phyloP scores from a whole-genome alignment of 805 yeast genomes.

The Cyberlindnera sargentensis region DNA sequence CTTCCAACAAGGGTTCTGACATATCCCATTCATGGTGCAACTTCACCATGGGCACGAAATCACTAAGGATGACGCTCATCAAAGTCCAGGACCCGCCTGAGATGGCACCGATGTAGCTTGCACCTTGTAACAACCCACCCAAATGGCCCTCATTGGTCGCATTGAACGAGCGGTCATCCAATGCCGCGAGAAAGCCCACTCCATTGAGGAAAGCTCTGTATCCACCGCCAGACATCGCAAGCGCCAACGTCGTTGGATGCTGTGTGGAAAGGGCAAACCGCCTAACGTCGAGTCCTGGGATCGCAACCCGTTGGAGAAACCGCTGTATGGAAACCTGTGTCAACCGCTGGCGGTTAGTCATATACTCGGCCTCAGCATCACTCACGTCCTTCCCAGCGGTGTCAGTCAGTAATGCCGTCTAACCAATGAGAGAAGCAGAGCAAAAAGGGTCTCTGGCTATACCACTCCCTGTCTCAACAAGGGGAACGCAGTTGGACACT shows the following conservation, averaged over 20 bases:
- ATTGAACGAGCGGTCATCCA: constrained; percentile 63
- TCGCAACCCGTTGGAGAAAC: constrained; percentile 25
- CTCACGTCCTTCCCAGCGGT: constrained; percentile 4
- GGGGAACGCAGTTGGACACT: constrained; percentile 22
- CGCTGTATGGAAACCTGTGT: constrained; percentile 26
- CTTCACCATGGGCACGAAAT: constrained; percentile 31
- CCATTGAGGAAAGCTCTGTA: constrained; percentile 84
- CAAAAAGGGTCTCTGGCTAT: neutral
- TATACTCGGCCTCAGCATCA: constrained; percentile 21
- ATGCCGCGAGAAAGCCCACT: constrained; percentile 75
- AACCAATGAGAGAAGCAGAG: neutral
- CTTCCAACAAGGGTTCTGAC: constrained; percentile 43
- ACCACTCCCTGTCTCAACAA: constrained; percentile 14
- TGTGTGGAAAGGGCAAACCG: constrained; percentile 16
- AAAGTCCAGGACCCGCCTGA: constrained; percentile 82
- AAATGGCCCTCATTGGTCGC: constrained; percentile 46
- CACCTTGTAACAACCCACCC: constrained; percentile 67
- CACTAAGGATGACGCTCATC: constrained; percentile 32
- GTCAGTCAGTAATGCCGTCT: neutral
- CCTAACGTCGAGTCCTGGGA: constrained; percentile 29
- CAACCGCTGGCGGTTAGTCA: constrained; percentile 23
- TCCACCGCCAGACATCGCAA: constrained; percentile 81
- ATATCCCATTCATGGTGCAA: constrained; percentile 35
- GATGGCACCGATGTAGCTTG: constrained; percentile 68
- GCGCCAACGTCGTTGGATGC: constrained; percentile 38